Evolutionary conservation across 2,329 filamentous ascomycete species (phyloP), one percentile per base, ranked within the genome.

Genomic region (Chalaropsis thielavioides): DNA sequence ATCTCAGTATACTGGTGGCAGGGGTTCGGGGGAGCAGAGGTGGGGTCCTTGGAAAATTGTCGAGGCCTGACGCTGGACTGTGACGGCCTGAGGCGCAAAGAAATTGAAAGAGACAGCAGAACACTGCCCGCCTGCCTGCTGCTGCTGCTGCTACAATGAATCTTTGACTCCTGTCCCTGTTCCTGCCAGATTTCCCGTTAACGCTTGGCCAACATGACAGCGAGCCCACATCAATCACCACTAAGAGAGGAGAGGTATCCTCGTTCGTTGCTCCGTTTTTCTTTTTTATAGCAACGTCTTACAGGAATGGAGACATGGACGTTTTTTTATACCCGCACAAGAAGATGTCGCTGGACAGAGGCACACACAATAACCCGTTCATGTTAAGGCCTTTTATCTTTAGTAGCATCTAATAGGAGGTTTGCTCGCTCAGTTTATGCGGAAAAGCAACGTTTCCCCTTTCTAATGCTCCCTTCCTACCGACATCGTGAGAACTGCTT

Each of bases 11-110:
- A 61, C 62, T 63, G 65, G 63, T 64, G 61, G 64, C 65, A 67
- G 65, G 65, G 65, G 65, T 41, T 62, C 24, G 38, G 60, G 59
- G 58, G 43, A 62, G 56, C 40, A 64, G 24, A 67, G 62, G 65
- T 67, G 65, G 65, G 65, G 65, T 64, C 62, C 60, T 46, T 27
- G 63, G 62, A 64, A 67, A 67, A 49, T 67, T 67, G 58, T 67
- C 58, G 65, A 67, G 60, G 65, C 62, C 62, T 67, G 58, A 67
- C 38, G 56, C 56, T 49, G 49, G 49, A 56, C 38, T 15, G 59
- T 67, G 62, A 64, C 49, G 65, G 65, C 65, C 65, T 67, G 46
- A 67, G 65, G 65, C 65, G 58, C 51, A 22, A 58, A 58, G 24
- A 58, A 58, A 58, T n/a, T 35, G 8, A 3, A 58, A 13, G 27